Evolutionary conservation across 768 basidiomycete species (phyloP).

Genomic region (Trametes punicea): DNA sequence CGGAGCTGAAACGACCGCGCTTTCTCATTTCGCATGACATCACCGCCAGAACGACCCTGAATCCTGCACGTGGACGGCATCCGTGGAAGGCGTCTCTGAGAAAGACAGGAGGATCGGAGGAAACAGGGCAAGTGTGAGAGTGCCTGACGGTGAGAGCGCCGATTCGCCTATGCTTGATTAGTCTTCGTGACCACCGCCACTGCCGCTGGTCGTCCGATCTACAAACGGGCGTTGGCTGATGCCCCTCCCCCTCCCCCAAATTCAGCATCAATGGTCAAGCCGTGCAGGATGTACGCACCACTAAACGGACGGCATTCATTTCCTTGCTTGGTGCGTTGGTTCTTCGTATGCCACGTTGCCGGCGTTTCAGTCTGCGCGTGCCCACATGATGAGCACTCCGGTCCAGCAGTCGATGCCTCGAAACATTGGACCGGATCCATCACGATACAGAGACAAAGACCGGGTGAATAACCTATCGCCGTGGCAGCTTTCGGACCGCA

Average conservation of each 20-base stretch:
- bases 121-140: slow-evolving; percentile 11
- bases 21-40: not conserved
- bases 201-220: not conserved
- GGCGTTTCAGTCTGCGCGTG: not conserved
- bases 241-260: no score
- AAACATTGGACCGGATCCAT: no score
- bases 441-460: not conserved
- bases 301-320: no score
- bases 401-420: not conserved
- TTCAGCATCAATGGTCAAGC: no score
- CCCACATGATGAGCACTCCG: not conserved
- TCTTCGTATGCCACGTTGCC: not conserved
- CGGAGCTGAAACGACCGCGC: no score
- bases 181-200: slow-evolving; percentile 2
- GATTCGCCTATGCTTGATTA: not conserved
- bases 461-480: not conserved
- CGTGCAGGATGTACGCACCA: no score
- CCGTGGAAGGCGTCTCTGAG: not conserved
- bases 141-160: not conserved
- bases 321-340: not conserved
- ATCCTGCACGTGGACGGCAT: not conserved
- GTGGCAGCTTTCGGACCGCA: not conserved
- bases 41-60: not conserved
- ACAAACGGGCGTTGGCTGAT: no score
- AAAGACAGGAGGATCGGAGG: not conserved